Evolutionary conservation across 1,284 basidiomycete species (phyloP).

Genomic region (Malassezia pachydermatis): DNA sequence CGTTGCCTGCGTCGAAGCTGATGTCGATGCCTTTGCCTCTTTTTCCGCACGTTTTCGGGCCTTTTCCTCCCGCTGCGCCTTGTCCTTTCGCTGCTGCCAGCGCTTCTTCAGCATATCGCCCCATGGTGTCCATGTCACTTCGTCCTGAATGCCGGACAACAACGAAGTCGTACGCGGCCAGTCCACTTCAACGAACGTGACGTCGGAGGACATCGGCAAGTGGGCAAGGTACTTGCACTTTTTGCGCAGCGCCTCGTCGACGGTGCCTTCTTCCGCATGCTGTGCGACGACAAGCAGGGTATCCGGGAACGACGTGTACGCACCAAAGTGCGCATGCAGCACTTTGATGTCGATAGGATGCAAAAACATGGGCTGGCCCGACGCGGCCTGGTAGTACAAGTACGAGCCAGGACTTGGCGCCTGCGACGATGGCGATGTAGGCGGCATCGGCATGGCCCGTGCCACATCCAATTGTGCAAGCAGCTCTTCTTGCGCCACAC

Average conservation of each 20-base stretch:
- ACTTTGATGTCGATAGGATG: slow-evolving; percentile 93
- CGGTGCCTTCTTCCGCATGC: slow-evolving; percentile 58
- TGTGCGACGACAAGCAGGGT: slow-evolving; percentile 68
- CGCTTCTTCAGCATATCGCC: slow-evolving; percentile 35
- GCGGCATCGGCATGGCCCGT: background rate
- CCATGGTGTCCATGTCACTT: slow-evolving; percentile 31
- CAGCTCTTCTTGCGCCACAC: slow-evolving; percentile 54
- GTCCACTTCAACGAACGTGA: slow-evolving; percentile 86
- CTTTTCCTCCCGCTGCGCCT: slow-evolving; percentile 35
- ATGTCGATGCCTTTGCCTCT: slow-evolving; percentile 22
- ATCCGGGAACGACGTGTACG: slow-evolving; percentile 75
- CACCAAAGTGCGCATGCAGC: slow-evolving; percentile 69
- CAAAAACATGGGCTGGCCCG: slow-evolving; percentile 80
- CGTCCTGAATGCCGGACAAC: slow-evolving; percentile 18
- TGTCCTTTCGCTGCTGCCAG: slow-evolving; percentile 28
- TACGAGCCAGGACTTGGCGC: no score
- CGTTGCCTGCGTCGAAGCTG: background rate
- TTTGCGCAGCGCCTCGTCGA: slow-evolving; percentile 82
- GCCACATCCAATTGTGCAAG: slow-evolving; percentile 33
- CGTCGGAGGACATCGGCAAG: slow-evolving; percentile 79
- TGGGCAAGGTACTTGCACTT: slow-evolving; percentile 92
- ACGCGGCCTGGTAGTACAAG: slow-evolving; percentile 89
- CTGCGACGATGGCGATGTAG: background rate
- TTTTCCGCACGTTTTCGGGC: slow-evolving; percentile 35
- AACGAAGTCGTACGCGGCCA: slow-evolving; percentile 30